These are phyloP conservation scores for Cystobasidium ongulense DNA, from an alignment of 768 basidiomycete genomes.

Conservation along the genomic window DNA sequence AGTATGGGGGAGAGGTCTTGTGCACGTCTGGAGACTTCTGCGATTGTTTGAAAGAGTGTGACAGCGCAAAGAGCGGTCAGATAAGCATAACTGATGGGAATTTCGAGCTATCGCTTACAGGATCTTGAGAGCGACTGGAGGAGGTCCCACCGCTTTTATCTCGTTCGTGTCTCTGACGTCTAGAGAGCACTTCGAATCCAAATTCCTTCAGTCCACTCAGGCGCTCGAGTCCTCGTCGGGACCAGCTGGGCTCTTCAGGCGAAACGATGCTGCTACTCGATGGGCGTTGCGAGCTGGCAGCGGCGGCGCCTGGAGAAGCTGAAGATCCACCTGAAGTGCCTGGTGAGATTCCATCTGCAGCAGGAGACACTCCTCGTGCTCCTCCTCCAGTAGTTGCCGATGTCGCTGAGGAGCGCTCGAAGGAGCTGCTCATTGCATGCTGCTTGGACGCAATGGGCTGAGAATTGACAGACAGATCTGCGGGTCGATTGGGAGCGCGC, in stretches of 20 bases:
- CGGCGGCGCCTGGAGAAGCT: neutral
- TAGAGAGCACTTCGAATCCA: conserved; percentile 17
- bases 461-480: too few species aligned
- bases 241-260: conserved; percentile 2
- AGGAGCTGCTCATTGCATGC: conserved; percentile 2
- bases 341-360: neutral
- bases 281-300: neutral
- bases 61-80: neutral
- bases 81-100: neutral
- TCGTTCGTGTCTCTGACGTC: conserved; percentile 14
- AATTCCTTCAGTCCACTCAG: conserved; percentile 24
- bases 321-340: neutral
- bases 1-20: conserved; percentile 5
- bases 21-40: conserved; percentile 1
- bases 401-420: neutral
- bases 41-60: neutral
- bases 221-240: conserved; percentile 11
- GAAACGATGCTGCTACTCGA: neutral
- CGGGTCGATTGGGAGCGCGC: too few species aligned
- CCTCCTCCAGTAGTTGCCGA: neutral
- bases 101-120: neutral
- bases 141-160: conserved; percentile 4
- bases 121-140: neutral
- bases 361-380: neutral
- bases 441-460: neutral